Conservation (phyloP, 257 asterid genomes). For the Solanum bulbocastanum region DNA sequence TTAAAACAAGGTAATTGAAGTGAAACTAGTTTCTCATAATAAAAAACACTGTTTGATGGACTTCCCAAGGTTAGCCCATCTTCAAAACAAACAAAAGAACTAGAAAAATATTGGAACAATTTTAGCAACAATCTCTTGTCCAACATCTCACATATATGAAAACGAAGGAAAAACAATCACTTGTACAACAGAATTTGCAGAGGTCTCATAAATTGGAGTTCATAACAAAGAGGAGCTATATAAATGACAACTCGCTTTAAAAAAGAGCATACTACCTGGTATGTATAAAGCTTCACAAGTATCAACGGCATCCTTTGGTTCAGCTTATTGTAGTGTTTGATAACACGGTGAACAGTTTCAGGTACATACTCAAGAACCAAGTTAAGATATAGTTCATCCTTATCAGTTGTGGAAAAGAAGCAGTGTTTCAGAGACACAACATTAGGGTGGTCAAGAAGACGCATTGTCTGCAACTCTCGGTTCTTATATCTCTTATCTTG, state of each 20-base stretch:
- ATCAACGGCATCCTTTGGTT: conserved; percentile 88
- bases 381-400: conserved; percentile 86
- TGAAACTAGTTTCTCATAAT: not conserved
- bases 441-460: conserved; percentile 93
- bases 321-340: conserved; percentile 78
- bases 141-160: not conserved
- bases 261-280: conserved; percentile 45
- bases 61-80: not conserved
- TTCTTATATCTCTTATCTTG: conserved; percentile 95
- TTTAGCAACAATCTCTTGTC: not conserved
- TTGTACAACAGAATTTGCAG: not conserved
- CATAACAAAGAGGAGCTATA: not conserved
- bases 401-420: conserved; percentile 95
- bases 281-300: conserved; percentile 77
- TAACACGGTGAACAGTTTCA: conserved; percentile 89
- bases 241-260: not conserved
- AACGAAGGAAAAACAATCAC: not conserved
- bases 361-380: conserved; percentile 96
- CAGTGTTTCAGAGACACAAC: conserved; percentile 88
- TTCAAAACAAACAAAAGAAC: not conserved
- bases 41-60: not conserved
- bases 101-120: not conserved
- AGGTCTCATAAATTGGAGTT: not conserved
- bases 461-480: conserved; percentile 93
- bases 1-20: not conserved